phyloP scores from a whole-genome alignment of 768 basidiomycete genomes.

The Lentinus tigrinus region DNA sequence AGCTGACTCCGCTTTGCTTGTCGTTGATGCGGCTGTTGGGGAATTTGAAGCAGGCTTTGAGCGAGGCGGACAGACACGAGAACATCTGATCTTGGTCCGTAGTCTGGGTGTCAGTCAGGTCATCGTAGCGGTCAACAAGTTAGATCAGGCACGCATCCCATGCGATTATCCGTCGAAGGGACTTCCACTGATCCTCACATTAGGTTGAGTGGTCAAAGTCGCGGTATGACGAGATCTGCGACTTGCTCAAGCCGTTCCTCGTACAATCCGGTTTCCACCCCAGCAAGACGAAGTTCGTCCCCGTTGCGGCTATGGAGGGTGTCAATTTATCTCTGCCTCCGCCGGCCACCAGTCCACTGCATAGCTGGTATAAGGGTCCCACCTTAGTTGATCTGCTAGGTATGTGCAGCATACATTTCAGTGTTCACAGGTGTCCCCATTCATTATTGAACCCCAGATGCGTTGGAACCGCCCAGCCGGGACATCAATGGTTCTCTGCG shows the following conservation, averaged over 20 bases:
- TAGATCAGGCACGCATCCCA: slow-evolving; percentile 82
- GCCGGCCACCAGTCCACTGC: slow-evolving; percentile 46
- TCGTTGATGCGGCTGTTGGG: slow-evolving; percentile 85
- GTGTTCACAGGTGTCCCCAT: no score
- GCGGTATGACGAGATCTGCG: slow-evolving; percentile 85
- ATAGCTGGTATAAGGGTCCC: slow-evolving; percentile 81
- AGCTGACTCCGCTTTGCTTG: slow-evolving; percentile 91
- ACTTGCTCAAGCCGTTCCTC: slow-evolving; percentile 75
- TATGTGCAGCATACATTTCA: no score
- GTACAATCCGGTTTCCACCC: slow-evolving; percentile 82
- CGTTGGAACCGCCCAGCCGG: slow-evolving; percentile 75
- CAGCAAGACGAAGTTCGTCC: slow-evolving; percentile 79
- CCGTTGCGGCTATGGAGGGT: slow-evolving; percentile 88
- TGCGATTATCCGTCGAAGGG: no score
- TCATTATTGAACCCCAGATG: slow-evolving; percentile 50
- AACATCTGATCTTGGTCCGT: slow-evolving; percentile 88
- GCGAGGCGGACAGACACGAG: slow-evolving; percentile 91
- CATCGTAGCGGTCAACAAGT: slow-evolving; percentile 91
- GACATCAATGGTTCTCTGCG: slow-evolving; percentile 77
- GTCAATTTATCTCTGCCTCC: slow-evolving; percentile 69
- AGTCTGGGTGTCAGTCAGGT: slow-evolving; percentile 92
- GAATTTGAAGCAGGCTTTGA: slow-evolving; percentile 98
- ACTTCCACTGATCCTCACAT: background rate
- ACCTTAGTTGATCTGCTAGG: slow-evolving; percentile 84
- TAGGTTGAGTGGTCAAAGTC: slow-evolving; percentile 86